These are phyloP conservation scores for Skeletonema menzelii DNA, from an alignment of 108 stramenopile species.

Conservation along the genomic window DNA sequence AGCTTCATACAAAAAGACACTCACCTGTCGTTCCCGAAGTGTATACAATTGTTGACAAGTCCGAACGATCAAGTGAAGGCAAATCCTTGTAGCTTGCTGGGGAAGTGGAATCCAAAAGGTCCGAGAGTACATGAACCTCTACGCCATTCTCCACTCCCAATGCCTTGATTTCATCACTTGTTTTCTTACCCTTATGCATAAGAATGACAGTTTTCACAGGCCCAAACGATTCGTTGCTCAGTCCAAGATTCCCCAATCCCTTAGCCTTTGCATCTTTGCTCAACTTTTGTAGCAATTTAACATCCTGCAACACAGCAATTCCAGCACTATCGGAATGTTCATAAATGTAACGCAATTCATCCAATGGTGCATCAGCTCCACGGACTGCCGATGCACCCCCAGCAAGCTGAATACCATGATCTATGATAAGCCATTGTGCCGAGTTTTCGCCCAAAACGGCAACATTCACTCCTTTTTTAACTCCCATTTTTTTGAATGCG, in stretches of 20 bases:
- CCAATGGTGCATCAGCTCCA: constrained; percentile 85
- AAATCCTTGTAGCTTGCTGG: constrained; percentile 38
- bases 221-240: constrained; percentile 71
- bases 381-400: constrained; percentile 86
- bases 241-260: constrained; percentile 53
- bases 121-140: constrained; percentile 55
- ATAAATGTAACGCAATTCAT: constrained; percentile 89
- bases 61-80: constrained; percentile 55
- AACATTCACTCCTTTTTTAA: constrained; percentile 68
- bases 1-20: too few relatives aligned
- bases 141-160: constrained; percentile 58
- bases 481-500: constrained; percentile 63
- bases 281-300: constrained; percentile 62
- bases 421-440: constrained; percentile 80
- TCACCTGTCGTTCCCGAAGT: constrained; percentile 99
- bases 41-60: constrained; percentile 93
- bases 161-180: constrained; percentile 56
- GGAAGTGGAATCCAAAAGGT: constrained; percentile 45
- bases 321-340: constrained; percentile 87
- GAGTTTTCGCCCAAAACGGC: constrained; percentile 88
- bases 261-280: constrained; percentile 61
- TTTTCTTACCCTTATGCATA: constrained; percentile 70
- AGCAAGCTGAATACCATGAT: constrained; percentile 83
- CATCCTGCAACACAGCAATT: constrained; percentile 81
- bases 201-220: constrained; percentile 69